Conservation (phyloP, 2,329 filamentous ascomycete species). For the Trichoderma pleuroti region DNA sequence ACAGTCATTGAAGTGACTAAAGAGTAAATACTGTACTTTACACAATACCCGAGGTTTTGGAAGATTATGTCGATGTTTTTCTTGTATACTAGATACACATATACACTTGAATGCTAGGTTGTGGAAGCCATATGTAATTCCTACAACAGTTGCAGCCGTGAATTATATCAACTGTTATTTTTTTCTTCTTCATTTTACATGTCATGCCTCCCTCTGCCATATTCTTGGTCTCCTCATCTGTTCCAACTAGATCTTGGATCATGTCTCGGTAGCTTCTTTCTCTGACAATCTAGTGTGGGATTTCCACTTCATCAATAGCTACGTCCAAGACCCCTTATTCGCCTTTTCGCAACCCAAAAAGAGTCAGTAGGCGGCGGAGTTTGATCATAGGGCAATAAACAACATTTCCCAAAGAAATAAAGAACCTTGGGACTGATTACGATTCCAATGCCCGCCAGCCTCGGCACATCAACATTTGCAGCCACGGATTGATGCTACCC, state of each 20-base stretch:
- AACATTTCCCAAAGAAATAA: neutral
- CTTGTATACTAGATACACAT: neutral
- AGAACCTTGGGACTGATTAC: neutral
- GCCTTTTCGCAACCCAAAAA: neutral
- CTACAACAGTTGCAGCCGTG: neutral
- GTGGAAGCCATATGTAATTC: neutral
- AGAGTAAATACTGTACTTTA: neutral
- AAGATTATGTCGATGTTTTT: rapidly evolving
- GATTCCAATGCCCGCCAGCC: neutral
- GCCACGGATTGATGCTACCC: neutral
- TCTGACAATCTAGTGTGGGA: neutral
- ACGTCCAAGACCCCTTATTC: rapidly evolving
- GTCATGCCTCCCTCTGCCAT: neutral
- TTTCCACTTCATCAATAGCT: neutral
- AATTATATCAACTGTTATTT: neutral
- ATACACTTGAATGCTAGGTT: neutral
- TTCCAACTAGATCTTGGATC: neutral
- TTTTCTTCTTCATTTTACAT: neutral
- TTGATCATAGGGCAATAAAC: neutral
- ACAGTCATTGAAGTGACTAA: neutral
- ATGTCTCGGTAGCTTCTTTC: neutral
- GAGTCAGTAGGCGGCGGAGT: neutral
- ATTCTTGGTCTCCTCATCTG: neutral
- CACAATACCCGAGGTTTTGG: neutral
- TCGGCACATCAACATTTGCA: neutral